Base-by-base conservation (phyloP, 495 filamentous ascomycete species). In the Trichoderma virens region DNA sequence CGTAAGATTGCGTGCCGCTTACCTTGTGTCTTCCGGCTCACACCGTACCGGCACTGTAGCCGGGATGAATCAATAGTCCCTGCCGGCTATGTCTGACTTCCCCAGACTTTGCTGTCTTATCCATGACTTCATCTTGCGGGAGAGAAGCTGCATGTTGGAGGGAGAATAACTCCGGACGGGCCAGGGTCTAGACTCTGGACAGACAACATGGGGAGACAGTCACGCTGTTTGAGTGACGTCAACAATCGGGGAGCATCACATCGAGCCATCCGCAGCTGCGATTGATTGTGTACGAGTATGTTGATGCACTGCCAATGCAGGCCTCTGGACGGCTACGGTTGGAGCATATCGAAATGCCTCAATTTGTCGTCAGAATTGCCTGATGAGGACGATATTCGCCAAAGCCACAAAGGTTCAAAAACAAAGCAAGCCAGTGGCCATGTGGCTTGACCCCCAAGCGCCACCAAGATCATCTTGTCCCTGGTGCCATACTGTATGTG, bases 371-470 rank as follows among this genome's bases (percentile, higher is more conserved):
- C 43, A 47, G 18, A n/a, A 47, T 47, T 9, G 3, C 20, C 43
- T 47, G 43, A 47, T 23, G 43, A 47, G 43, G 34, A 13, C 34
- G 13, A 13, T 13, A 35, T 6, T 5, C 3, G 20, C 43, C 9
- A 20, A 8, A 8, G 5, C 20, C 6, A n/a, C 18, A 47, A 23
- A 20, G 3, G 43, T 5, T 25, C n/a, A 47, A 47, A n/a, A 30
- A 7, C 5, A 7, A 20, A 20, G 8, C 14, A 56, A 30, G 51
- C 51, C 51, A 27, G 30, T 30, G 23, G 27, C 13, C 14, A 13
- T 56, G 51, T 56, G 51, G 51, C 51, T 56, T 30, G 51, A 28
- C 25, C 51, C 51, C 51, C 51, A 56, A 56, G 8, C 25, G 27
- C 51, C 23, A 56, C 51, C 23, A 27, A 27, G 9, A 2, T 16